phyloP scores from a whole-genome alignment of 1,284 basidiomycete species.

The Ceratobasidium sp. region DNA sequence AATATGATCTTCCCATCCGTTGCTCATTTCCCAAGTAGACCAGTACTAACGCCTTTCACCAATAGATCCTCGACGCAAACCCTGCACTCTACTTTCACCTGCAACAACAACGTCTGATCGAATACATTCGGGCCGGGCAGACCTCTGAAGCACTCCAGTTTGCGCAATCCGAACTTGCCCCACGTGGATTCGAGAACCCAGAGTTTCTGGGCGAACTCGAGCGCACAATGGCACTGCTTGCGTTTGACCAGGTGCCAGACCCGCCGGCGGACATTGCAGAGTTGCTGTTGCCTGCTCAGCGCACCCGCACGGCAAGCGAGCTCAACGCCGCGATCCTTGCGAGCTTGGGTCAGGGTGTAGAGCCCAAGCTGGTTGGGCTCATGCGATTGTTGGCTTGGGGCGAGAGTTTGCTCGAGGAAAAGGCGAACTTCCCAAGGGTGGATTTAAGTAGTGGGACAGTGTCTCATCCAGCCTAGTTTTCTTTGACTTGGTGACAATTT shows the following conservation, averaged over 20 bases:
- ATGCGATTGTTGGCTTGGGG: constrained; percentile 91
- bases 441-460: constrained; percentile 47
- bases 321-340: constrained; percentile 96
- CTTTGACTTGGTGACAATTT: not conserved
- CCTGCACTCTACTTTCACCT: constrained; percentile 91
- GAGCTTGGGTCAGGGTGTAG: constrained; percentile 89
- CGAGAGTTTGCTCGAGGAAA: constrained; percentile 81
- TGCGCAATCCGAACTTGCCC: constrained; percentile 93
- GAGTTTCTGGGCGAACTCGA: constrained; percentile 94
- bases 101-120: constrained; percentile 95
- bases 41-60: constrained; percentile 47
- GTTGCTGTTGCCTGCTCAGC: constrained; percentile 86
- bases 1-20: constrained; percentile 73
- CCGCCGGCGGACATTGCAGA: constrained; percentile 78
- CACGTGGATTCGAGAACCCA: constrained; percentile 93
- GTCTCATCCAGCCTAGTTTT: constrained; percentile 16
- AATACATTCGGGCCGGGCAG: constrained; percentile 87
- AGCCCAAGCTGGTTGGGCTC: constrained; percentile 90
- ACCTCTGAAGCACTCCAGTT: constrained; percentile 88
- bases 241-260: constrained; percentile 79
- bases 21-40: constrained; percentile 45
- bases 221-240: constrained; percentile 94
- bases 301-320: constrained; percentile 92
- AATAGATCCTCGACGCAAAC: constrained; percentile 95
- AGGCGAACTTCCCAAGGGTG: constrained; percentile 78